Percentiles rank a stretch among this genome's conserved stretches.
These are phyloP conservation scores for Penicillium taxi DNA, from an alignment of 495 filamentous ascomycete species.

Conservation along the genomic window DNA sequence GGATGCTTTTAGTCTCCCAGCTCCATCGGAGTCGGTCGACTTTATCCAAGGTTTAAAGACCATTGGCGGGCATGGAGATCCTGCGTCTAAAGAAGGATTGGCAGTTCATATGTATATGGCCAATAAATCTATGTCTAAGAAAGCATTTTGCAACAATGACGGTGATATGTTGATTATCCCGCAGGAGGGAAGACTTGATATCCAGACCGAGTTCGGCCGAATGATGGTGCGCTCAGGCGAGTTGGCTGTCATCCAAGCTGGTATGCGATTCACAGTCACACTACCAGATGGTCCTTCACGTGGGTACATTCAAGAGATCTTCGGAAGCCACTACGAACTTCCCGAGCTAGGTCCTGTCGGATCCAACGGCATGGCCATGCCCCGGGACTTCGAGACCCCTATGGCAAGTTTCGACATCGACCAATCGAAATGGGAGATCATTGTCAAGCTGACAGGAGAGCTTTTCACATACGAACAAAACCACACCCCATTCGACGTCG, in stretches of 20 bases:
- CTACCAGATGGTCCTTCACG: constrained; percentile 17
- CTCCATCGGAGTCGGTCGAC: neutral
- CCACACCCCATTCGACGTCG: constrained; percentile 5
- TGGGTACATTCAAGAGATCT: constrained; percentile 33
- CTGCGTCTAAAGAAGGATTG: constrained; percentile 1
- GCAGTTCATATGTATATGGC: neutral
- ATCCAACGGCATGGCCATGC: constrained; percentile 28
- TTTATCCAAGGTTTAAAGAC: neutral
- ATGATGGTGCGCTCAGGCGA: constrained; percentile 31
- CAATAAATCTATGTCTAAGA: neutral
- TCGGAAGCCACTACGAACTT: constrained; percentile 29
- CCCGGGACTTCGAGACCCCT: constrained; percentile 23
- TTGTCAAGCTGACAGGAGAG: neutral
- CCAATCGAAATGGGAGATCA: neutral
- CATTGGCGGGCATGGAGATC: neutral
- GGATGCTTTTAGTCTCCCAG: neutral
- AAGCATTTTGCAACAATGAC: constrained; percentile 30
- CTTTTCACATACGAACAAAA: constrained; percentile 46
- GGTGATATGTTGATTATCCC: constrained; percentile 30
- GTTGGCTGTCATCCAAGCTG: constrained; percentile 31
- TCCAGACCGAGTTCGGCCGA: constrained; percentile 32
- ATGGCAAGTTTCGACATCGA: constrained; percentile 13
- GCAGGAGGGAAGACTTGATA: constrained; percentile 29
- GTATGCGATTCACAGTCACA: constrained; percentile 22
- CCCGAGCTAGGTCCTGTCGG: constrained; percentile 32